Base-by-base conservation (phyloP, 192 early-diverging fungal species). In the Coemansia sp. region DNA sequence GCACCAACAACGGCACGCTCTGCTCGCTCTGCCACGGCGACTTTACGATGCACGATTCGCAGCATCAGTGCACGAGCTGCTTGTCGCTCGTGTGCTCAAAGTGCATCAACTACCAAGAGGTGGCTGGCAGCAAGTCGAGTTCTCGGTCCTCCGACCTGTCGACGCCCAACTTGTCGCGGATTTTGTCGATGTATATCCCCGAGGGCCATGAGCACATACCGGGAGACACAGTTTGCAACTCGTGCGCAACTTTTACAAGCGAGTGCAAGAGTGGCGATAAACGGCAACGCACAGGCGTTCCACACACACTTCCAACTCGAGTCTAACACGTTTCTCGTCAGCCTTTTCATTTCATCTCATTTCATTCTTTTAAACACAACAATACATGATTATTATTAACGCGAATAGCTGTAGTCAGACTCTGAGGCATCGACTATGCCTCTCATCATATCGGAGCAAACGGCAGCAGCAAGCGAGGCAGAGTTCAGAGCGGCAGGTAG, bases 61-160 rank as follows among this genome's bases (percentile, higher is more conserved):
- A 83, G 65, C 76, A 78, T 61, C 81, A 83, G 46, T 83, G 80
- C 66, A 49, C 75, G 22, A 77, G 75, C 64, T 82, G 80, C 41
- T 66, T 77, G 43, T 64, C 72, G 52, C 75, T 82, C 0, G 75
- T 83, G 1, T 83, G 75, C 64, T 62, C 80, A 18, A 66, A 63
- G 36, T 83, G 75, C 55, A 74, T 78, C 46, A 68, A 44, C 66
- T 62, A 62, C 60, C 50, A 55, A 46, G 27, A 33, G 24, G 22
- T 15, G 27, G 18, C 18, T 29, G n/a, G 34, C 18, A 38, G 46
- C 40, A 58, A 40, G 15, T 24, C 12, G 2, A 66, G 65, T 9
- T 52, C 20, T 3, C 47, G 65, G 5, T 52, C n/a, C 33, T 36
- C 47, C 20, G 65, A 40, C 31, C 10, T 29, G 27, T 34, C 33